Conservation (phyloP, 108 stramenopile species). For the Poteriospumella lacustris region DNA sequence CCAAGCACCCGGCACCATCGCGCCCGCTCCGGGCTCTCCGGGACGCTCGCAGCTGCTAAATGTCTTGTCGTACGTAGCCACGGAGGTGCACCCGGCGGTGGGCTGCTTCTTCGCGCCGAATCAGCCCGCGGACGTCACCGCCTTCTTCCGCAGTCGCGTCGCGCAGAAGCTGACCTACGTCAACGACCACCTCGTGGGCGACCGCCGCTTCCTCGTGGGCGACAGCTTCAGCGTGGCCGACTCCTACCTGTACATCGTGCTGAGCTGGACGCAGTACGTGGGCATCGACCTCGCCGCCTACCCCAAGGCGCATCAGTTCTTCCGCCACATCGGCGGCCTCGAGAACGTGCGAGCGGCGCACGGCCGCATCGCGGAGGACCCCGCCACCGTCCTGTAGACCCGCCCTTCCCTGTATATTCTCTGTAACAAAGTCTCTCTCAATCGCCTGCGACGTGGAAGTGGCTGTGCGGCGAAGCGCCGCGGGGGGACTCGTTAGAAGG, state of each 20-base stretch:
- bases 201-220: background rate
- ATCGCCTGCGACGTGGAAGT: too few relatives aligned
- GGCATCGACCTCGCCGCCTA: background rate
- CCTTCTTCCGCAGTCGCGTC: background rate
- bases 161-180: background rate
- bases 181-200: background rate
- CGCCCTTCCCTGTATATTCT: too few relatives aligned
- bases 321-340: background rate
- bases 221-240: slow-evolving; percentile 14
- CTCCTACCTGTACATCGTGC: slow-evolving; percentile 14
- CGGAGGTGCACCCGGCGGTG: background rate
- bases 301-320: background rate
- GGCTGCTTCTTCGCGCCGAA: slow-evolving; percentile 9
- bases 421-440: too few relatives aligned
- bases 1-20: slow-evolving; percentile 1
- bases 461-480: too few relatives aligned
- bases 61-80: background rate
- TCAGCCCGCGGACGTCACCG: background rate
- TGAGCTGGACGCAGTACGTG: slow-evolving; percentile 2
- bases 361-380: background rate
- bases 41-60: background rate
- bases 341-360: background rate
- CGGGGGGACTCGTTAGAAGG: too few relatives aligned
- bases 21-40: background rate
- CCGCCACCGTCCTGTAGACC: too few relatives aligned